A percentile compares a stretch with the other conserved stretches of the same genome.
Conservation (phyloP, 164 flowering plant species). For the Malania oleifera region DNA sequence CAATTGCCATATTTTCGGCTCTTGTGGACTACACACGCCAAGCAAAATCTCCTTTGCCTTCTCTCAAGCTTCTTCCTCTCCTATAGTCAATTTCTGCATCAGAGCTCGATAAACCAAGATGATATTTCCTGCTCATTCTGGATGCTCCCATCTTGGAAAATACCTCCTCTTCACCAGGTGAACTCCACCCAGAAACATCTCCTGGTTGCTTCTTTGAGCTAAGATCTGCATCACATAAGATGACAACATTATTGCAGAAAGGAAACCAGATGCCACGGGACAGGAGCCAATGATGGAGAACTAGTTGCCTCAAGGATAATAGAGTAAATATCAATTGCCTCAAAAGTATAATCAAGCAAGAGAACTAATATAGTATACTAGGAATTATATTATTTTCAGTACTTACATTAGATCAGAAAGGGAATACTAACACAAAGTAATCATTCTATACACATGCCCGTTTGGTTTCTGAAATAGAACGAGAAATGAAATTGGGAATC, state of each 20-base stretch:
- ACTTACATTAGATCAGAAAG: background rate
- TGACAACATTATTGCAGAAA: background rate
- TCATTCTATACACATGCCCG: background rate
- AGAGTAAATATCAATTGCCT: background rate
- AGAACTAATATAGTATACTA: background rate
- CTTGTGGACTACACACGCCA: slow-evolving; percentile 31
- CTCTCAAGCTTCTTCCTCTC: slow-evolving; percentile 71
- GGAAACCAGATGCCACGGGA: background rate
- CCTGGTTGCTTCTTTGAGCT: slow-evolving; percentile 24
- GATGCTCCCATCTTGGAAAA: slow-evolving; percentile 48
- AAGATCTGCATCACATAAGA: slow-evolving; percentile 29
- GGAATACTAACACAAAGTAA: too few relatives aligned
- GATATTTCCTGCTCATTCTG: slow-evolving; percentile 42
- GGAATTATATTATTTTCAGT: background rate
- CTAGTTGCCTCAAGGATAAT: background rate
- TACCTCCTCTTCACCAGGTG: slow-evolving; percentile 46
- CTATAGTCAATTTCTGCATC: slow-evolving; percentile 91
- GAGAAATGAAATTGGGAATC: background rate
- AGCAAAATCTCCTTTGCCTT: slow-evolving; percentile 38
- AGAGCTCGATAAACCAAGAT: slow-evolving; percentile 60
- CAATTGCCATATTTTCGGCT: slow-evolving; percentile 4
- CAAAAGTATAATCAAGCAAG: too few relatives aligned
- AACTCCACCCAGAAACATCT: slow-evolving; percentile 25
- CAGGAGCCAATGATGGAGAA: background rate
- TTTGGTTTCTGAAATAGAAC: background rate